Base-by-base conservation (phyloP, 805 yeast species). In the Wickerhamiella kazuoi region DNA sequence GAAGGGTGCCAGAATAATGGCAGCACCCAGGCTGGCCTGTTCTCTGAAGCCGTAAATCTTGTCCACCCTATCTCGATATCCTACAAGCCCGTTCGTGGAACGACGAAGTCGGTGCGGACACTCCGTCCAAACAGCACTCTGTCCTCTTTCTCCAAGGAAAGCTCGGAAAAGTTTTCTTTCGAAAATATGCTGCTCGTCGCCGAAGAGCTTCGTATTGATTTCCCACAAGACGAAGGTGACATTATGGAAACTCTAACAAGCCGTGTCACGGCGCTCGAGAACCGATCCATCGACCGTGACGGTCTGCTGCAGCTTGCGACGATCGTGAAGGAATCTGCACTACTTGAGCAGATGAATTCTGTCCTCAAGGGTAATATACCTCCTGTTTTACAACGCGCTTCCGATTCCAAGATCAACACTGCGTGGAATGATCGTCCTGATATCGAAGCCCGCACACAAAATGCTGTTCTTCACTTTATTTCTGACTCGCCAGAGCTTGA, bases 291-390 rank as follows among this genome's bases (percentile, higher is more conserved):
- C 21, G 46, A 41, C 21, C 33, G 48, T 4, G 46, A 47, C 24
- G 54, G 50, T 16, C 44, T 52, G 11, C 32, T 50, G 15, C 46
- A 45, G 34, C 44, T 51, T 36, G 30, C 36, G 3, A 11, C 21
- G 2, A 28, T 40, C 1, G 19, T 29, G 8, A 17, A 19, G 4
- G 34, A 13, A n/a, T 15, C 23, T 6, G 32, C 11, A 28, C 19
- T 2, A 15, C 23, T 30, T 29, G 11, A 9, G 3, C 14, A 7
- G 29, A 33, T 3, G 19, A 13, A 18, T 21, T 20, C 21, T 20
- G 16, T 8, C 7, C 16, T n/a, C 16, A 15, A 15, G 16, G 16
- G 31, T 14, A 29, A 29, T 5, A 15, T 14, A 5, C 34, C 34
- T 17, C 21, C 20, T 4, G 21, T 34, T 23, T 30, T 24, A 21